Evolutionary conservation across 2,329 filamentous ascomycete genomes (phyloP).

Genomic region (Lecanosticta acicola): DNA sequence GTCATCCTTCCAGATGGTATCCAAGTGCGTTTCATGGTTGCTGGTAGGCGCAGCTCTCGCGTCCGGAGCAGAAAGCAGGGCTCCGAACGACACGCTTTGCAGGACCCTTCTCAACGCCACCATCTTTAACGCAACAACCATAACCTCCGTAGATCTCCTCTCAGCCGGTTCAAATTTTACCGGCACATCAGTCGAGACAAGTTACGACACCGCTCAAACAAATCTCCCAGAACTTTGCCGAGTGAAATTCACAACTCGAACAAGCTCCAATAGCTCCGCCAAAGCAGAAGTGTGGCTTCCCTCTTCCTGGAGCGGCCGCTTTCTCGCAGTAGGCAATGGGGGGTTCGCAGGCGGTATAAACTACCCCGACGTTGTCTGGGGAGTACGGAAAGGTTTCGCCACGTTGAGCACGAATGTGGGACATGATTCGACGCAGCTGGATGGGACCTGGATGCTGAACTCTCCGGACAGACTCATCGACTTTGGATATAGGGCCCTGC

Average conservation of each 20-base stretch:
- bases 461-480: constrained; percentile 33
- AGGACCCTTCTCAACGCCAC: not conserved
- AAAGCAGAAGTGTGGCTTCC: constrained; percentile 11
- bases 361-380: constrained; percentile 40
- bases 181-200: constrained; percentile 6
- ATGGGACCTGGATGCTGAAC: constrained; percentile 34
- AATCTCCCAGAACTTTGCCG: constrained; percentile 10
- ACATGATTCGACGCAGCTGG: constrained; percentile 26
- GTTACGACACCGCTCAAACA: constrained; percentile 7
- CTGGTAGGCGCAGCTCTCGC: too few relatives aligned
- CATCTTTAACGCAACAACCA: not conserved
- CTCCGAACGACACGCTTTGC: not conserved
- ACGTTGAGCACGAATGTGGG: constrained; percentile 40
- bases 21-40: too few relatives aligned
- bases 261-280: constrained; percentile 4
- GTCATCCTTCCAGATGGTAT: too few relatives aligned
- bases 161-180: constrained; percentile 10
- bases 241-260: constrained; percentile 6
- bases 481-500: constrained; percentile 35
- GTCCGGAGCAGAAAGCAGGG: too few relatives aligned
- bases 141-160: constrained; percentile 5
- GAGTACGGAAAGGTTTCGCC: constrained; percentile 35
- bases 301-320: constrained; percentile 20
- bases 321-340: constrained; percentile 38
- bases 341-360: constrained; percentile 42